A percentile compares a stretch with the other conserved stretches of the same genome.
Evolutionary conservation across 768 basidiomycete species (phyloP).

Genomic region (Pleurotus platypus): DNA sequence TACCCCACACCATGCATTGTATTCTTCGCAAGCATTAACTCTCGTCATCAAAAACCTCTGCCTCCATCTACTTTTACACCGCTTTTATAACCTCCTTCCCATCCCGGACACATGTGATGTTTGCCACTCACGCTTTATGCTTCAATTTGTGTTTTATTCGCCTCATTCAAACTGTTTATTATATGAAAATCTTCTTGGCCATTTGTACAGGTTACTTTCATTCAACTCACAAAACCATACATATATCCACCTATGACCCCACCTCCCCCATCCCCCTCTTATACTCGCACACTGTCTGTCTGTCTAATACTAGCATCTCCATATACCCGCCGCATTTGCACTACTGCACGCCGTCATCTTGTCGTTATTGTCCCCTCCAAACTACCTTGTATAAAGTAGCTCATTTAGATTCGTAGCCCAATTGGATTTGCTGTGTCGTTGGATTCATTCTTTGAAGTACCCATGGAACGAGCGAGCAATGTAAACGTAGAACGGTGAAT

Average conservation of each 20-base stretch:
- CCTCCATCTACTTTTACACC: constrained; percentile 55
- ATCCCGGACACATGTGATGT: neutral
- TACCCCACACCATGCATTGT: constrained; percentile 57
- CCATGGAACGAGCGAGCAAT: no score
- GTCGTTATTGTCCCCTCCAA: constrained; percentile 52
- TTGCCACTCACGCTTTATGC: neutral
- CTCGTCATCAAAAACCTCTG: constrained; percentile 17
- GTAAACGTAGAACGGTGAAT: no score
- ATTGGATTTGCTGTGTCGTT: no score
- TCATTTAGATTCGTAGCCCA: constrained; percentile 11
- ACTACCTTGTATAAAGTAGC: constrained; percentile 51
- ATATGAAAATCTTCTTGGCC: constrained; percentile 24
- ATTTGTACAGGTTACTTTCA: constrained; percentile 56
- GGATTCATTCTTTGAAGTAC: no score
- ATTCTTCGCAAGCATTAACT: constrained; percentile 33
- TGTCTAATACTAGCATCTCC: constrained; percentile 46
- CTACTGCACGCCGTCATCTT: constrained; percentile 60
- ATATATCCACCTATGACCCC: neutral
- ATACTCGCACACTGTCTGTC: constrained; percentile 30
- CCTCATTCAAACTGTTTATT: constrained; percentile 2
- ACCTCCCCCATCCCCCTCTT: constrained; percentile 27
- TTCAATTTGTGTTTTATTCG: constrained; percentile 4
- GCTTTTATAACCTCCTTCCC: constrained; percentile 18
- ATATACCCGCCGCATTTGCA: constrained; percentile 39
- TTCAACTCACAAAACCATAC: neutral